Evolutionary conservation across 1,284 basidiomycete genomes (phyloP).

Genomic region (Ustilago tritici): DNA sequence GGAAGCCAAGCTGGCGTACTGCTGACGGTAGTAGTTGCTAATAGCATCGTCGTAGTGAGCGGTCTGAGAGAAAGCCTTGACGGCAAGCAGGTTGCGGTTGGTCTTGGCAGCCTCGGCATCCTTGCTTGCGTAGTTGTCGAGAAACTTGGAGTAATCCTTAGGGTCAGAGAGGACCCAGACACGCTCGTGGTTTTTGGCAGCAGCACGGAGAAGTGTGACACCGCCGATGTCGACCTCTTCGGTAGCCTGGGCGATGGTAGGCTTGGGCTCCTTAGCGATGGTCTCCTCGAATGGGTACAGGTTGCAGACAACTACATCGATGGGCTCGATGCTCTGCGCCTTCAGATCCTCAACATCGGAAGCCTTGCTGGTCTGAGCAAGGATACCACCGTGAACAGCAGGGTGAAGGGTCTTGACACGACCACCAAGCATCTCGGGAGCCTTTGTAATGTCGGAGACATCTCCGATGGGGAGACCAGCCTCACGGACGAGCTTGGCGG

Average conservation of each 20-base stretch:
- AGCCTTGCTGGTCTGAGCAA: constrained; percentile 65
- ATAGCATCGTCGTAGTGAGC: constrained; percentile 95
- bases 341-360: constrained; percentile 65
- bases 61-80: constrained; percentile 98
- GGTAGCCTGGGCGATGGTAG: constrained; percentile 90
- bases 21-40: constrained; percentile 93
- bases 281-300: constrained; percentile 94
- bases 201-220: constrained; percentile 95
- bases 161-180: constrained; percentile 86
- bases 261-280: constrained; percentile 83
- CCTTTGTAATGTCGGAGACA: constrained; percentile 97
- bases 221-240: constrained; percentile 99
- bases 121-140: constrained; percentile 75
- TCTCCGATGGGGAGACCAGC: constrained; percentile 92
- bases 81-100: constrained; percentile 84
- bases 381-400: constrained; percentile 89
- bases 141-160: constrained; percentile 87
- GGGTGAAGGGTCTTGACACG: constrained; percentile 99
- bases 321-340: constrained; percentile 61
- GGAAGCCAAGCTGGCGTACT: constrained; percentile 83
- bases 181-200: constrained; percentile 93
- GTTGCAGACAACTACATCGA: constrained; percentile 80
- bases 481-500: constrained; percentile 96
- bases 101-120: constrained; percentile 73
- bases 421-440: constrained; percentile 99